phyloP scores from a whole-genome alignment of 495 filamentous ascomycete species.

The Aspergillus sclerotioniger region DNA sequence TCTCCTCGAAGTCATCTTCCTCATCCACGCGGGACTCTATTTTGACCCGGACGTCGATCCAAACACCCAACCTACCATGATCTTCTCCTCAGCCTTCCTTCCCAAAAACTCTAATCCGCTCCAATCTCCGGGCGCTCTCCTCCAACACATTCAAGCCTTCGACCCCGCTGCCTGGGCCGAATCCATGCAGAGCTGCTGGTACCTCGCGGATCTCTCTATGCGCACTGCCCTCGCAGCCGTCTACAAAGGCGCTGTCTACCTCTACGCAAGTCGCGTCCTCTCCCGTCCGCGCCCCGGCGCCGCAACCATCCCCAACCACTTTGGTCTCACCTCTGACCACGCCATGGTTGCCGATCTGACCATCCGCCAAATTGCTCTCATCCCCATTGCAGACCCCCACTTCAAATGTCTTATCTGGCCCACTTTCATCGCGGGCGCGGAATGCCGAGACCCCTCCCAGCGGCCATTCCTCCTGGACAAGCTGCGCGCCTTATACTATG shows the following conservation, averaged over 20 bases:
- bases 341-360: conserved; percentile 33
- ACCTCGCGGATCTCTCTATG: conserved; percentile 36
- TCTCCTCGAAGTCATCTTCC: conserved; percentile 48
- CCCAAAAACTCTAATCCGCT: conserved; percentile 28
- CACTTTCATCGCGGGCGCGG: conserved; percentile 48
- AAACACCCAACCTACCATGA: conserved; percentile 29
- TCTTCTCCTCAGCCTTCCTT: conserved; percentile 27
- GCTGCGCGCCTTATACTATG: conserved; percentile 38
- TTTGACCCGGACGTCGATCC: conserved; percentile 27
- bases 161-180: conserved; percentile 43
- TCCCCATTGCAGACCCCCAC: conserved; percentile 37
- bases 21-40: conserved; percentile 44
- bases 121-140: conserved; percentile 35
- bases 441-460: conserved; percentile 36
- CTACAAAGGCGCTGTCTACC: conserved; percentile 46
- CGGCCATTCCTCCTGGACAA: conserved; percentile 37
- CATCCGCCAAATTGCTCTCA: conserved; percentile 37
- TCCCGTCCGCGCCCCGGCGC: conserved; percentile 33
- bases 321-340: conserved; percentile 37
- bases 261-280: conserved; percentile 46
- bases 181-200: conserved; percentile 40
- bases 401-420: conserved; percentile 52
- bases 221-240: conserved; percentile 42
- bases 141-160: conserved; percentile 45
- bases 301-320: conserved; percentile 25